phyloP scores from a whole-genome alignment of 1,284 basidiomycete species.

The Cutaneotrichosporon mucoides region DNA sequence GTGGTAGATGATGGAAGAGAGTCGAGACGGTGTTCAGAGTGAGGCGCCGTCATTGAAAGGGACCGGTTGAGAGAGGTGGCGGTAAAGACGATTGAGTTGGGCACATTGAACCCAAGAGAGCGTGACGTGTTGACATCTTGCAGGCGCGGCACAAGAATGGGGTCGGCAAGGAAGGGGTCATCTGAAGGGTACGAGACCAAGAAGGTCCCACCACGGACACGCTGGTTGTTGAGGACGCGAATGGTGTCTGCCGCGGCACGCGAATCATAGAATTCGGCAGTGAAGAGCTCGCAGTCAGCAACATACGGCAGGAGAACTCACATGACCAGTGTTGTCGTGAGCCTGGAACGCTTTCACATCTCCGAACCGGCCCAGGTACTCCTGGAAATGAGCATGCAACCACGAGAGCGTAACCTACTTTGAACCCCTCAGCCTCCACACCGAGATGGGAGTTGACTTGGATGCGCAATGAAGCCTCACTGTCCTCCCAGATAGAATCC shows the following conservation, averaged over 20 bases:
- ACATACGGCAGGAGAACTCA: conserved; percentile 4
- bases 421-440: background rate
- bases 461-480: conserved; percentile 19
- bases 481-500: conserved; percentile 21
- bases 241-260: conserved; percentile 30
- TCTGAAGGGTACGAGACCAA: conserved; percentile 1
- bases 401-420: background rate
- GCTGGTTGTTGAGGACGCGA: conserved; percentile 14
- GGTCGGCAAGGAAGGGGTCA: conserved; percentile 11
- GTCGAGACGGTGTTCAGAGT: background rate
- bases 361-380: conserved; percentile 19
- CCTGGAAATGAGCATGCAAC: too few species aligned
- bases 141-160: conserved; percentile 1
- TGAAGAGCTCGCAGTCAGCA: conserved; percentile 24
- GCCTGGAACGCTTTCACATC: conserved; percentile 21
- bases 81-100: too few species aligned
- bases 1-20: too few species aligned
- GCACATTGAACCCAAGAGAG: too few species aligned
- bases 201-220: conserved; percentile 4
- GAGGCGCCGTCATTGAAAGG: background rate
- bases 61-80: background rate
- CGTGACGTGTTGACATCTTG: too few species aligned
- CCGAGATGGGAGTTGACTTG: conserved; percentile 10
- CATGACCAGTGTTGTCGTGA: conserved; percentile 20
- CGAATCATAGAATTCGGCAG: conserved; percentile 40